phyloP scores from a whole-genome alignment of 2,329 filamentous ascomycete species.

The Talaromyces marneffei region DNA sequence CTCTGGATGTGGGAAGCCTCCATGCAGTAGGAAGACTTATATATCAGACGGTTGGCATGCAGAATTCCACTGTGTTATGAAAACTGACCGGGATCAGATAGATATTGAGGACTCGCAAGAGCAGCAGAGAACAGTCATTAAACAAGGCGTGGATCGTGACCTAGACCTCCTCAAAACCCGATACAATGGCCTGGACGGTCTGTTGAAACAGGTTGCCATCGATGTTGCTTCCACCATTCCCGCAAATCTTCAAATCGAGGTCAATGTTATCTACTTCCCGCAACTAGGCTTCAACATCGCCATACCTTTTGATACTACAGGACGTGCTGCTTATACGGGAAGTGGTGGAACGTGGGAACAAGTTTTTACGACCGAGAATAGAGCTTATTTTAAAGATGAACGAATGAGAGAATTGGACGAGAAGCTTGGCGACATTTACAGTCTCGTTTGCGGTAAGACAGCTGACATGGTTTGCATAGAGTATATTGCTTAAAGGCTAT shows the following conservation, averaged over 20 bases:
- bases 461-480: background rate
- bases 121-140: conserved; percentile 67
- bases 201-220: conserved; percentile 63
- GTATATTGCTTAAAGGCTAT: background rate
- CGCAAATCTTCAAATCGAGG: conserved; percentile 45
- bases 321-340: conserved; percentile 59
- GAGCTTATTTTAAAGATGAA: conserved; percentile 79
- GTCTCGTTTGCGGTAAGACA: conserved; percentile 67
- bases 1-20: conserved; percentile 55
- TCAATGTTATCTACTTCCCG: conserved; percentile 84
- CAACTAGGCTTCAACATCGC: conserved; percentile 86
- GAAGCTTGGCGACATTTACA: conserved; percentile 77
- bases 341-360: conserved; percentile 65
- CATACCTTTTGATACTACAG: conserved; percentile 59
- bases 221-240: conserved; percentile 61
- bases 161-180: conserved; percentile 72
- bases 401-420: conserved; percentile 76
- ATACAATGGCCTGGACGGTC: conserved; percentile 69
- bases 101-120: conserved; percentile 74
- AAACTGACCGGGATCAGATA: conserved; percentile 42
- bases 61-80: background rate
- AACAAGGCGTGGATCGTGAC: conserved; percentile 62
- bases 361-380: conserved; percentile 65
- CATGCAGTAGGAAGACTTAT: conserved; percentile 65
- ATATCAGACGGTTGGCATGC: conserved; percentile 50